Conservation (phyloP, 352 stramenopile genomes). For the Phytophthora pseudosyringae region DNA sequence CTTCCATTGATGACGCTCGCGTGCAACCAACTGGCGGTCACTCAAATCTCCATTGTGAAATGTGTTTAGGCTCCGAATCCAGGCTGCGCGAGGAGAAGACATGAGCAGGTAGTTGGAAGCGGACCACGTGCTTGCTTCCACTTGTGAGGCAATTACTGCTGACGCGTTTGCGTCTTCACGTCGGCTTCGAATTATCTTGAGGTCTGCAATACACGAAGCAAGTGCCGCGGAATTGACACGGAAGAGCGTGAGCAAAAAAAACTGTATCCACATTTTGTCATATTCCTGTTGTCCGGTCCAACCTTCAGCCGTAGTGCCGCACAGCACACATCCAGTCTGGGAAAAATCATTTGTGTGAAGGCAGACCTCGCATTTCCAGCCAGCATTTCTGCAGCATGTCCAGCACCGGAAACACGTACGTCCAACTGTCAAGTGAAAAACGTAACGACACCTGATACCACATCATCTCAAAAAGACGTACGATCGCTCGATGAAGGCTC, state of each 20-base stretch:
- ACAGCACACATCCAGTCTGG: slow-evolving; percentile 58
- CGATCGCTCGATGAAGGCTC: slow-evolving; percentile 56
- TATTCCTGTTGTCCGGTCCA: background rate
- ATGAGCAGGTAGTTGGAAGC: slow-evolving; percentile 43
- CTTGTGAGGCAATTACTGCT: slow-evolving; percentile 14
- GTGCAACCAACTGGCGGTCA: slow-evolving; percentile 61
- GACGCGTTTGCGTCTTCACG: slow-evolving; percentile 21
- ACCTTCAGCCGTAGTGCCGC: slow-evolving; percentile 51
- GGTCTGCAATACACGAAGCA: slow-evolving; percentile 21
- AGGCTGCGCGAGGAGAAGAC: slow-evolving; percentile 33
- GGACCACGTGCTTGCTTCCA: slow-evolving; percentile 21
- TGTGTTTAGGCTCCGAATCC: slow-evolving; percentile 11
- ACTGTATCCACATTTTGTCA: background rate
- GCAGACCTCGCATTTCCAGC: slow-evolving; percentile 61
- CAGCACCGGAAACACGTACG: slow-evolving; percentile 13
- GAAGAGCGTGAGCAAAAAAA: slow-evolving; percentile 1
- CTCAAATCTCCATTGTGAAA: slow-evolving; percentile 37
- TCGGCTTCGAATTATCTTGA: slow-evolving; percentile 22
- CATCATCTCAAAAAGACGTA: slow-evolving; percentile 31
- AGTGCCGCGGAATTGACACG: background rate
- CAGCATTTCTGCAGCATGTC: slow-evolving; percentile 38
- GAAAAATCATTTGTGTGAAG: slow-evolving; percentile 62
- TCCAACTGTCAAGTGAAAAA: slow-evolving; percentile 5
- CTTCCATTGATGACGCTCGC: slow-evolving; percentile 76
- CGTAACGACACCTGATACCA: slow-evolving; percentile 6